These are phyloP conservation scores for Fusarium nygamai DNA, from an alignment of 2,329 filamentous ascomycete species.

Conservation along the genomic window DNA sequence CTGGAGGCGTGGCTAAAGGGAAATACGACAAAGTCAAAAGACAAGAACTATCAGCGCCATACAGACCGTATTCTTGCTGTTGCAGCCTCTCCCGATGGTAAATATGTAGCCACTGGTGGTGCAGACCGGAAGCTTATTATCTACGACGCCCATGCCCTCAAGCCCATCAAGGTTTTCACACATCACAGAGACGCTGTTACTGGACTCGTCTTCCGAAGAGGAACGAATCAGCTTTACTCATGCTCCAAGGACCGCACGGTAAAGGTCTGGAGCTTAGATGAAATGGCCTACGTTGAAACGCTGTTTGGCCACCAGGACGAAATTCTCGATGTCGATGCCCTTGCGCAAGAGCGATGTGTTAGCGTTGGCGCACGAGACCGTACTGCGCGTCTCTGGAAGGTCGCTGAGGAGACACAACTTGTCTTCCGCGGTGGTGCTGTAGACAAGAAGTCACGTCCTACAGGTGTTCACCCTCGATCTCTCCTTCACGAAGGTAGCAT, in stretches of 20 bases:
- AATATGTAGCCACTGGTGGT: constrained; percentile 90
- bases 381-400: constrained; percentile 94
- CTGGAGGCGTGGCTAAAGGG: constrained; percentile 72
- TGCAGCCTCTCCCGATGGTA: constrained; percentile 88
- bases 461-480: constrained; percentile 59
- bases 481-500: constrained; percentile 83
- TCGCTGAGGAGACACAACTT: constrained; percentile 92
- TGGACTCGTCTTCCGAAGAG: constrained; percentile 83
- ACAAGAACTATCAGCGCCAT: constrained; percentile 79
- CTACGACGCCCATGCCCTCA: constrained; percentile 84
- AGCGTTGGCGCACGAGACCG: constrained; percentile 91
- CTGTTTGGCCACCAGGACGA: constrained; percentile 96
- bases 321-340: constrained; percentile 83
- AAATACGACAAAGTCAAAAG: constrained; percentile 66
- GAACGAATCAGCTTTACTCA: constrained; percentile 92
- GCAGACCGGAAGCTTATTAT: constrained; percentile 86
- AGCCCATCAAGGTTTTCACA: constrained; percentile 83
- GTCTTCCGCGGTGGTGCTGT: constrained; percentile 88
- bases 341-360: constrained; percentile 88
- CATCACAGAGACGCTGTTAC: constrained; percentile 92
- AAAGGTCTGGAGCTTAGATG: constrained; percentile 93
- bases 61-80: constrained; percentile 82
- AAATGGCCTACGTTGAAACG: constrained; percentile 93
- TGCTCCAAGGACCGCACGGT: constrained; percentile 91
- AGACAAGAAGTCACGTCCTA: constrained; percentile 59